Evolutionary conservation across 2,329 filamentous ascomycete species (phyloP).

Genomic region (Talaromyces pinophilus): DNA sequence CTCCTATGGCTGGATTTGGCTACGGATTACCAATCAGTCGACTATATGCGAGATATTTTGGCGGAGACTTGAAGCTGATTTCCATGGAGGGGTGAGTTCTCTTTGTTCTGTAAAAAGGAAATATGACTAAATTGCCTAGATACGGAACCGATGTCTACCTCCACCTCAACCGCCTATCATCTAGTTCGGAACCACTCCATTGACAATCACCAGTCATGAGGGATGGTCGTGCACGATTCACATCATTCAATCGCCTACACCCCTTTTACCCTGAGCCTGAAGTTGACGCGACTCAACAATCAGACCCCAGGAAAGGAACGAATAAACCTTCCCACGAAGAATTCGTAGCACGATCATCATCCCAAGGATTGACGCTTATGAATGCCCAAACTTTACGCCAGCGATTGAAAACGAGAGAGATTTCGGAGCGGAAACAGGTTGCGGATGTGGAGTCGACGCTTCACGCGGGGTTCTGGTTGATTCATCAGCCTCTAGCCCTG

Average conservation of each 20-base stretch:
- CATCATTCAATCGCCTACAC: conserved; percentile 44
- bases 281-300: conserved; percentile 24
- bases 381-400: conserved; percentile 64
- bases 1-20: conserved; percentile 98
- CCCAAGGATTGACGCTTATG: conserved; percentile 56
- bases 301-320: conserved; percentile 1
- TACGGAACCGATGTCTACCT: conserved; percentile 99
- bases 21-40: conserved; percentile 93
- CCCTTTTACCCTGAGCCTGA: conserved; percentile 40
- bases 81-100: conserved; percentile 95
- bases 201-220: conserved; percentile 88
- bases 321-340: conserved; percentile 8
- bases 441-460: conserved; percentile 68
- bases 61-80: conserved; percentile 93
- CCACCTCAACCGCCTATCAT: conserved; percentile 92
- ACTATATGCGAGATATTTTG: conserved; percentile 95
- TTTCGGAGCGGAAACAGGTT: conserved; percentile 85
- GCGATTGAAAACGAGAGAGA: conserved; percentile 69
- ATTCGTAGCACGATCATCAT: conserved; percentile 30
- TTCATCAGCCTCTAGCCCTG: conserved; percentile 38
- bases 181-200: conserved; percentile 94
- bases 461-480: conserved; percentile 1
- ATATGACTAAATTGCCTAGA: conserved; percentile 49
- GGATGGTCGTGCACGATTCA: conserved; percentile 59
- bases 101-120: not conserved